Conservation (phyloP, 2,329 filamentous ascomycete genomes). For the Bipolaris sorokiniana region DNA sequence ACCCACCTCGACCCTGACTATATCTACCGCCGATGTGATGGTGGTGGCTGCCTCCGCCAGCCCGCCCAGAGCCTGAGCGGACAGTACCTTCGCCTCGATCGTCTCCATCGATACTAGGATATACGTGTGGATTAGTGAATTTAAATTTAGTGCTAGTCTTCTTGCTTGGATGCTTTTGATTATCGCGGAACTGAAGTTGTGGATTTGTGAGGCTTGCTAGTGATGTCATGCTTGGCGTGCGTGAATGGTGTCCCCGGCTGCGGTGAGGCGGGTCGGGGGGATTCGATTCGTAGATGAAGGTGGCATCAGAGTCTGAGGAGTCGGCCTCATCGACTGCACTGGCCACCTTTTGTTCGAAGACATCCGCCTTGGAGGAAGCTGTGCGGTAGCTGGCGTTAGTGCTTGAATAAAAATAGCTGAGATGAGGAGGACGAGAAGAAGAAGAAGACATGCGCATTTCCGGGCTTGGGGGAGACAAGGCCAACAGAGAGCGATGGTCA, state of each 20-base stretch:
- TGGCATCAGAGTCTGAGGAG: conserved; percentile 96
- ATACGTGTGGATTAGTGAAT: conserved; percentile 78
- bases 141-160: conserved; percentile 99
- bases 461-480: conserved; percentile 35
- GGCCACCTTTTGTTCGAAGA: conserved; percentile 96
- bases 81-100: conserved; percentile 50
- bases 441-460: conserved; percentile 34
- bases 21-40: conserved; percentile 82
- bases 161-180: conserved; percentile 66
- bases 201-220: conserved; percentile 70
- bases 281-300: conserved; percentile 98
- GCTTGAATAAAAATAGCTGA: conserved; percentile 43
- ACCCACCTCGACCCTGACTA: conserved; percentile 74
- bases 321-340: conserved; percentile 95
- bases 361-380: conserved; percentile 94
- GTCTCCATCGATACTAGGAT: conserved; percentile 60
- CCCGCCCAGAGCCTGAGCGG: conserved; percentile 52
- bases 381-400: conserved; percentile 50
- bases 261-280: conserved; percentile 71
- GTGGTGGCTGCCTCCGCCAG: conserved; percentile 71
- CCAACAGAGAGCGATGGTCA: conserved; percentile 34
- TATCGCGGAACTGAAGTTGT: conserved; percentile 63
- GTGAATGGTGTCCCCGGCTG: conserved; percentile 79
- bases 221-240: conserved; percentile 92
- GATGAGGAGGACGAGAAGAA: conserved; percentile 32